A percentile compares a stretch with the other conserved stretches of the same genome.
Conservation (phyloP, 1,139 yeast species). For the Candida frijolesensis region DNA sequence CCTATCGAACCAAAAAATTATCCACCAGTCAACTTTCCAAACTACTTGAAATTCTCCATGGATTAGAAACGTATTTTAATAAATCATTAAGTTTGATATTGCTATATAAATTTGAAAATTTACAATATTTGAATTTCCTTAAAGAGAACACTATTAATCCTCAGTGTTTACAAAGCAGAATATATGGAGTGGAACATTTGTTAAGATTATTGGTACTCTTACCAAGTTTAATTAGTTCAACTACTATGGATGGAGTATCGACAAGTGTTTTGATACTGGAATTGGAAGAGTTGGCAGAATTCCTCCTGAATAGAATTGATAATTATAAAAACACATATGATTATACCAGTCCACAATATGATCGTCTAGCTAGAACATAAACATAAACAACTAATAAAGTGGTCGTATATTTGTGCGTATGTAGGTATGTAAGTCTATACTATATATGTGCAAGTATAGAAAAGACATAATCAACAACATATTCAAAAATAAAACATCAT, state of each 20-base stretch:
- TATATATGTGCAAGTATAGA: background rate
- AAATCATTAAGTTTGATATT: conserved; percentile 70
- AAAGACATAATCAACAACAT: background rate
- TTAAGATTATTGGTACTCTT: conserved; percentile 71
- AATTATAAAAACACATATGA: conserved; percentile 50
- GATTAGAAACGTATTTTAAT: conserved; percentile 78
- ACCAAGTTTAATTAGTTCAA: conserved; percentile 78
- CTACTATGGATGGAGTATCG: conserved; percentile 80
- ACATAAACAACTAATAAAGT: conserved; percentile 12
- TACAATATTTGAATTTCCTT: conserved; percentile 67
- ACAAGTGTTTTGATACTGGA: conserved; percentile 48
- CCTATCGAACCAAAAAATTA: conserved; percentile 14
- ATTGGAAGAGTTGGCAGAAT: conserved; percentile 55
- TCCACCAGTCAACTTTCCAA: conserved; percentile 47
- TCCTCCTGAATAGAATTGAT: conserved; percentile 50
- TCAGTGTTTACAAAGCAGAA: conserved; percentile 31
- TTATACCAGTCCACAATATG: conserved; percentile 66
- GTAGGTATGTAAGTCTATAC: no score
- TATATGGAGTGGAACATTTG: conserved; percentile 81
- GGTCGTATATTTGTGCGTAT: background rate
- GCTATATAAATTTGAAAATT: conserved; percentile 81
- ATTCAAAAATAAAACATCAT: background rate
- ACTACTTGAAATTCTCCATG: conserved; percentile 65
- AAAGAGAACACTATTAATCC: conserved; percentile 30
- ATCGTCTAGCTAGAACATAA: conserved; percentile 37